Evolutionary conservation across 345 rosid species (phyloP).

Genomic region (Schrenkiella parvula): DNA sequence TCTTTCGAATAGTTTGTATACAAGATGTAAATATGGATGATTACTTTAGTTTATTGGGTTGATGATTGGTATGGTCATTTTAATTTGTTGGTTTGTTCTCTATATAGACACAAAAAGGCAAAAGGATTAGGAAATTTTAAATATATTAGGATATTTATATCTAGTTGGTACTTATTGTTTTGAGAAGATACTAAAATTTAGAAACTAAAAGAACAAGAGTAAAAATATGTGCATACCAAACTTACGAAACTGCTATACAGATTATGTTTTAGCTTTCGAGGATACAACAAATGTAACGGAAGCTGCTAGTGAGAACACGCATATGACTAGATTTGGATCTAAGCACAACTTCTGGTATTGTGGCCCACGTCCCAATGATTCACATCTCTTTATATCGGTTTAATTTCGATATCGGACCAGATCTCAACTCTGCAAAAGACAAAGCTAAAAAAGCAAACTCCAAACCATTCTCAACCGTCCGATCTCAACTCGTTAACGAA

Average conservation of each 20-base stretch:
- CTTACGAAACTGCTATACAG: too few species aligned
- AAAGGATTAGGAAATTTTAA: too few species aligned
- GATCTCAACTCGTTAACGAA: neutral
- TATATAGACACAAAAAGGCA: too few species aligned
- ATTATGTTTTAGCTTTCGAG: too few species aligned
- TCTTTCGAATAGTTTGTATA: too few species aligned
- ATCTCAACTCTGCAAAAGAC: neutral
- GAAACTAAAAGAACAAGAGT: too few species aligned
- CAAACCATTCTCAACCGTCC: neutral
- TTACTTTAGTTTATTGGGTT: neutral
- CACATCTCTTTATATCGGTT: neutral
- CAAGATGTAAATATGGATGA: neutral
- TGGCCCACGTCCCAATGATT: slow-evolving; percentile 14
- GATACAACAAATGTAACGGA: neutral
- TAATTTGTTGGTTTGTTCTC: neutral
- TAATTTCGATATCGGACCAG: neutral
- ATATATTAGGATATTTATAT: too few species aligned
- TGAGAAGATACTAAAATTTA: too few species aligned
- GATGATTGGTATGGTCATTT: neutral
- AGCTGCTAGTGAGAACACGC: slow-evolving; percentile 20
- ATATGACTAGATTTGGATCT: slow-evolving; percentile 21
- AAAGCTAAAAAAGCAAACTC: neutral
- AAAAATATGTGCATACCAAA: too few species aligned
- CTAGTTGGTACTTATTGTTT: too few species aligned
- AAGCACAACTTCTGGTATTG: neutral